Conservation (phyloP, 2,329 filamentous ascomycete species). For the Calonectria pteridis region DNA sequence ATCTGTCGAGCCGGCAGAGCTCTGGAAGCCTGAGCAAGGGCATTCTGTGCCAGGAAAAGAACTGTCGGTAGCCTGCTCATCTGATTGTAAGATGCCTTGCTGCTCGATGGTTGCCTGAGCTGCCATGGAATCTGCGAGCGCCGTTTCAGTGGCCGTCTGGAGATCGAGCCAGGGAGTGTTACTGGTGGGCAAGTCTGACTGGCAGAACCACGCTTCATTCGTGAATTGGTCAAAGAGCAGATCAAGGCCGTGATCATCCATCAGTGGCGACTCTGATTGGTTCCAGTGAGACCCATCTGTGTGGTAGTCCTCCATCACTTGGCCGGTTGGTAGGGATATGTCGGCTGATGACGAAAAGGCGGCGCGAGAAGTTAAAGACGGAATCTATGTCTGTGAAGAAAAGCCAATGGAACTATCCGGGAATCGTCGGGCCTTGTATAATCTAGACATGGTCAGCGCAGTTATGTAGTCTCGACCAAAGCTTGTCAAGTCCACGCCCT, state of each 20-base stretch:
- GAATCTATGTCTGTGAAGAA: background rate
- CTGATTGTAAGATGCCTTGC: background rate
- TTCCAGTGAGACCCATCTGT: background rate
- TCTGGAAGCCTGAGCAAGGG: background rate
- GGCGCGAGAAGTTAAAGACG: background rate
- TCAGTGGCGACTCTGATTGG: background rate
- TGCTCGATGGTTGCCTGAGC: background rate
- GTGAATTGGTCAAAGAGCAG: background rate
- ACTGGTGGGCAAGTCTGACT: background rate
- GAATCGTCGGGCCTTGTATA: background rate
- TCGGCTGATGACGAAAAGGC: background rate
- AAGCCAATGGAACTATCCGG: background rate
- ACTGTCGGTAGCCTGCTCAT: background rate
- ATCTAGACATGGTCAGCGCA: background rate
- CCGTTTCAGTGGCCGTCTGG: background rate
- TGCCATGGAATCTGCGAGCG: background rate
- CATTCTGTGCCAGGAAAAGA: background rate
- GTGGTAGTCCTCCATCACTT: background rate
- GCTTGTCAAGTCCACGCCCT: slow-evolving; percentile 6
- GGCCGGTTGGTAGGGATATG: background rate
- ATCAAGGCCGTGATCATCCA: background rate
- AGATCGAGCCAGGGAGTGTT: background rate
- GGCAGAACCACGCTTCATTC: background rate
- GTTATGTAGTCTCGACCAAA: background rate
- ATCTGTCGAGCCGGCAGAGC: background rate